These are phyloP conservation scores for Danielia reshetovae DNA, from an alignment of 805 yeast species.

Conservation along the genomic window DNA sequence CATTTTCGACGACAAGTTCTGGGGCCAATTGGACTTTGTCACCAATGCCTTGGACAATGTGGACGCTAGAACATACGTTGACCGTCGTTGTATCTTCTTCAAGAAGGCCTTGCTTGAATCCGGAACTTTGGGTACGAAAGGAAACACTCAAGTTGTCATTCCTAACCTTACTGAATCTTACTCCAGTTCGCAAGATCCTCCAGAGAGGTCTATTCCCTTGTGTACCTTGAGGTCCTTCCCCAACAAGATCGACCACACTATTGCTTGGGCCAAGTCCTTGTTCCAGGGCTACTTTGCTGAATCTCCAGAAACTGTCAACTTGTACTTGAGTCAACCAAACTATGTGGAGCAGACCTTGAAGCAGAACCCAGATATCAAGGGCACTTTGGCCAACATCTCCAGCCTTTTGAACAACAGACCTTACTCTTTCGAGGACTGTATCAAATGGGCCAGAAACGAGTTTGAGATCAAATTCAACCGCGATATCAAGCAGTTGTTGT, in stretches of 20 bases:
- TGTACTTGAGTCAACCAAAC: constrained; percentile 86
- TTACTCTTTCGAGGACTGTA: constrained; percentile 85
- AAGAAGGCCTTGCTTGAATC: constrained; percentile 89
- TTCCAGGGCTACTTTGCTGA: constrained; percentile 91
- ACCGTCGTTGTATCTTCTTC: constrained; percentile 92
- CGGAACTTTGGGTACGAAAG: constrained; percentile 97
- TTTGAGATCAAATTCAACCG: constrained; percentile 82
- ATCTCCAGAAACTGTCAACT: constrained; percentile 88
- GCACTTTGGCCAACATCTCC: constrained; percentile 75
- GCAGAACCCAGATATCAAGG: constrained; percentile 88
- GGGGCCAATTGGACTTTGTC: constrained; percentile 81
- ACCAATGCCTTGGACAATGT: constrained; percentile 97
- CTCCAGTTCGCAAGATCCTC: constrained; percentile 96
- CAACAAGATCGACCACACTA: constrained; percentile 95
- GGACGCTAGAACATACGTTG: constrained; percentile 97
- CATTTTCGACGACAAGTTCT: constrained; percentile 78
- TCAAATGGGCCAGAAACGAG: constrained; percentile 89
- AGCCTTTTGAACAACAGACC: constrained; percentile 80
- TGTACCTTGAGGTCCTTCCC: constrained; percentile 98
- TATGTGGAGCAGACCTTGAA: constrained; percentile 88
- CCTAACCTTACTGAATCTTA: constrained; percentile 94
- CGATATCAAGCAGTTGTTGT: constrained; percentile 85
- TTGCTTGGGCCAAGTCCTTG: constrained; percentile 97
- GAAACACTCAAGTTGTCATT: constrained; percentile 94
- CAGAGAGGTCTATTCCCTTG: constrained; percentile 94